phyloP scores from a whole-genome alignment of 495 filamentous ascomycete species.

The Bacidia rubella region DNA sequence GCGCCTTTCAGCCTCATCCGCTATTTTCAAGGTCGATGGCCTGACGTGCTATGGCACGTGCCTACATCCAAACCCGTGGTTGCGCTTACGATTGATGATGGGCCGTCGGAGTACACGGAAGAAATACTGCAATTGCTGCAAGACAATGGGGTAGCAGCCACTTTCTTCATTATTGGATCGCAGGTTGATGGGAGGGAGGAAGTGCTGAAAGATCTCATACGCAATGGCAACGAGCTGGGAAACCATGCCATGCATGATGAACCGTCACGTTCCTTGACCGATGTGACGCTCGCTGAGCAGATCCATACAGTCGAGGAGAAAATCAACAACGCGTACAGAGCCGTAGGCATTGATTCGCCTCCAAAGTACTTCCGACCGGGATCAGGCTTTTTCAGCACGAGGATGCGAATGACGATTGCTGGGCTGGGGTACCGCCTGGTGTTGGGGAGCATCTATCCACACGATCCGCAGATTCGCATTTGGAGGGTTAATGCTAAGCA shows the following conservation, averaged over 20 bases:
- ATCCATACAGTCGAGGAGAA: conserved; percentile 30
- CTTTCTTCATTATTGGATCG: conserved; percentile 67
- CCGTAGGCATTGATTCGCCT: conserved; percentile 23
- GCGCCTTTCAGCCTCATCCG: conserved; percentile 52
- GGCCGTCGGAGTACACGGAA: conserved; percentile 57
- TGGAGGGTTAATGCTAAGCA: conserved; percentile 61
- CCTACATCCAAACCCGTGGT: conserved; percentile 44
- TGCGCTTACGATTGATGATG: conserved; percentile 77
- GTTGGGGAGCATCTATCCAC: conserved; percentile 71
- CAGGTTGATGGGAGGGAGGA: conserved; percentile 45
- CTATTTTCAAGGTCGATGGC: conserved; percentile 55
- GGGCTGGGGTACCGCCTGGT: conserved; percentile 51
- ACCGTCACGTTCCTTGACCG: conserved; percentile 37
- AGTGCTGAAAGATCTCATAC: conserved; percentile 46
- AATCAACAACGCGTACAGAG: conserved; percentile 42
- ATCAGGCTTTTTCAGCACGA: conserved; percentile 59
- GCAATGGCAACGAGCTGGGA: conserved; percentile 54
- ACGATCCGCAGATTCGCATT: conserved; percentile 65
- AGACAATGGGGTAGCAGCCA: conserved; percentile 44
- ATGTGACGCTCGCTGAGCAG: conserved; percentile 26
- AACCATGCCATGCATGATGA: conserved; percentile 85
- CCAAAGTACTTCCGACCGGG: conserved; percentile 64
- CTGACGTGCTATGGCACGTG: conserved; percentile 62
- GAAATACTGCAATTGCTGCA: conserved; percentile 53
- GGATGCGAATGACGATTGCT: conserved; percentile 44